Conservation (phyloP, 2,329 filamentous ascomycete species). For the Ploettnerulaceae sp. region DNA sequence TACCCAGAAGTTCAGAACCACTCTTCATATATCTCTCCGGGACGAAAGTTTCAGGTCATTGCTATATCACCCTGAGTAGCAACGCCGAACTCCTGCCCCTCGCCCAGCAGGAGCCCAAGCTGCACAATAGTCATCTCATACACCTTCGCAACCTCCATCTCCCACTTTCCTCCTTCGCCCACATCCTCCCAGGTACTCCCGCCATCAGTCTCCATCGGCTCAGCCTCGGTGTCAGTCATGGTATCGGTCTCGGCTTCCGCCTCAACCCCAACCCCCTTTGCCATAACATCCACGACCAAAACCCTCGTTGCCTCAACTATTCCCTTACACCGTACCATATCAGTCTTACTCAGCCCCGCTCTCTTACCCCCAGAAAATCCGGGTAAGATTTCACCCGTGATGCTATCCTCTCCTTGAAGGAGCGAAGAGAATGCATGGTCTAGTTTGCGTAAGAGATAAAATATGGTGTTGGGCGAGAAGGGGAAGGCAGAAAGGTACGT, state of each 20-base stretch:
- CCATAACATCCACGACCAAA: conserved; percentile 64
- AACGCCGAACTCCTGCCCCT: conserved; percentile 9
- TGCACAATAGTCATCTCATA: conserved; percentile 77
- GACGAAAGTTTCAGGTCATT: no score
- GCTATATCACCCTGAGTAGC: not conserved
- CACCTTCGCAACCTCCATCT: conserved; percentile 69
- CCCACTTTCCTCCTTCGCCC: conserved; percentile 47
- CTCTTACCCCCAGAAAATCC: conserved; percentile 60
- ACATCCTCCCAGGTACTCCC: conserved; percentile 35
- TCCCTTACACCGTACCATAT: conserved; percentile 83
- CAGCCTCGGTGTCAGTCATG: no score
- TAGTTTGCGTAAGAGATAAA: conserved; percentile 68
- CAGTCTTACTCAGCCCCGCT: conserved; percentile 65
- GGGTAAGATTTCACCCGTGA: conserved; percentile 59
- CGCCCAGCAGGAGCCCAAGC: conserved; percentile 61
- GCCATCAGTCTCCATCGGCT: conserved; percentile 31
- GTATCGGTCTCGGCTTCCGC: conserved; percentile 34
- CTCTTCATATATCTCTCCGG: no score
- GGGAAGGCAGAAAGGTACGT: conserved; percentile 70
- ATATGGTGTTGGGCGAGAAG: conserved; percentile 61
- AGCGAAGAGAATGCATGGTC: conserved; percentile 80
- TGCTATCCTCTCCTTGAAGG: conserved; percentile 60
- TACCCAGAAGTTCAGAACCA: no score
- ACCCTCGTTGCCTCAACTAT: conserved; percentile 73
- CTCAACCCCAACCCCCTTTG: conserved; percentile 43